Conservation (phyloP, 495 filamentous ascomycete species). For the Lophium mytilinum region DNA sequence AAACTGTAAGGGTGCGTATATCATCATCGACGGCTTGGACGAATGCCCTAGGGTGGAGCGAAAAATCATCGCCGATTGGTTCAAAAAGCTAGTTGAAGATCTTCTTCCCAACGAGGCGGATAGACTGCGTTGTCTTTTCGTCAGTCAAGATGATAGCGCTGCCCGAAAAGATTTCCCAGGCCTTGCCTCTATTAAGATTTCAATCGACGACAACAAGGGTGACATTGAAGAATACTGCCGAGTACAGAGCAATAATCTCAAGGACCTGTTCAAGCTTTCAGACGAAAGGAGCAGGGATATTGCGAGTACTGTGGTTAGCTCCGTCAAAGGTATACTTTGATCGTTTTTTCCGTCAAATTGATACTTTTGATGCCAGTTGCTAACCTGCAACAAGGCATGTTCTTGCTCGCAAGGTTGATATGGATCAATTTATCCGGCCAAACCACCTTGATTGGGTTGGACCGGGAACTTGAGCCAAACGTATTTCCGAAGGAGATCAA, state of each 20-base stretch:
- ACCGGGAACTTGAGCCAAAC: slow-evolving; percentile 27
- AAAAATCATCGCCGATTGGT: slow-evolving; percentile 19
- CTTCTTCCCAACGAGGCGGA: not conserved
- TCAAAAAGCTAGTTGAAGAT: slow-evolving; percentile 16
- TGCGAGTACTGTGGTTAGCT: no score
- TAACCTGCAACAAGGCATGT: slow-evolving; percentile 36
- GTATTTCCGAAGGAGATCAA: slow-evolving; percentile 33
- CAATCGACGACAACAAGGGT: slow-evolving; percentile 21
- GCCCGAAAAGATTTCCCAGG: slow-evolving; percentile 4
- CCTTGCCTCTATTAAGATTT: slow-evolving; percentile 19
- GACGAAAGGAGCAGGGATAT: no score
- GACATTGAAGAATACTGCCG: slow-evolving; percentile 3
- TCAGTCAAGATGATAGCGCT: slow-evolving; percentile 34
- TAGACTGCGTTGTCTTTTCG: slow-evolving; percentile 31
- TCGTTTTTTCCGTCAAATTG: not conserved
- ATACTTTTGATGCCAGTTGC: not conserved
- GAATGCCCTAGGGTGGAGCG: slow-evolving; percentile 19
- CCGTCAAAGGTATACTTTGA: no score
- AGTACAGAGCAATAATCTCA: not conserved
- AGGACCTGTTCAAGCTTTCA: not conserved
- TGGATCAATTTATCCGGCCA: slow-evolving; percentile 35
- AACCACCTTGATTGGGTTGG: slow-evolving; percentile 20
- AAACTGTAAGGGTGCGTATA: slow-evolving; percentile 7
- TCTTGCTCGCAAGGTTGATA: slow-evolving; percentile 39
- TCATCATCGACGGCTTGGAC: slow-evolving; percentile 19